Percentiles rank a stretch among this genome's conserved stretches.
phyloP scores from a whole-genome alignment of 2,329 filamentous ascomycete species.

The Aspergillus sp. region DNA sequence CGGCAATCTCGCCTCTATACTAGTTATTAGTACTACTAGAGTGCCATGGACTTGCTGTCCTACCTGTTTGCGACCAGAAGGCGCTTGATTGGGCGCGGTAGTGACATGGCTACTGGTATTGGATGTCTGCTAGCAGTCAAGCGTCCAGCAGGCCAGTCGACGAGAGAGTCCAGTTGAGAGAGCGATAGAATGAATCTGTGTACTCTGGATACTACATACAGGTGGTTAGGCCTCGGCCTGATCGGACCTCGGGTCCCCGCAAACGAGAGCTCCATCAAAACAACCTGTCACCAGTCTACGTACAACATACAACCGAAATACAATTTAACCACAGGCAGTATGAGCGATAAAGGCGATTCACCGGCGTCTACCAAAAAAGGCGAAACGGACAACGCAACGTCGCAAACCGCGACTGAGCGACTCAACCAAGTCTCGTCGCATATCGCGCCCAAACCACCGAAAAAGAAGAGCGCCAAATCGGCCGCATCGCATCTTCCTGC shows the following conservation, averaged over 20 bases:
- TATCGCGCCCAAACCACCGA: conserved; percentile 20
- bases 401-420: conserved; percentile 31
- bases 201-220: not conserved
- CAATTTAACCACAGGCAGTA: not conserved
- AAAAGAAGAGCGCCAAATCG: conserved; percentile 22
- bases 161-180: no score
- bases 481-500: conserved; percentile 38
- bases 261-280: conserved; percentile 3
- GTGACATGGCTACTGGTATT: conserved; percentile 3
- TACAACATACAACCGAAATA: no score
- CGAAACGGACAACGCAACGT: conserved; percentile 2
- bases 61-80: conserved; percentile 48
- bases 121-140: no score
- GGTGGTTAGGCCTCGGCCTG: no score
- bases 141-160: no score
- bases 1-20: conserved; percentile 55
- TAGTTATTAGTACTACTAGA: not conserved
- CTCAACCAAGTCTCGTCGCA: conserved; percentile 42
- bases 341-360: conserved; percentile 7
- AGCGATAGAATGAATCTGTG: no score
- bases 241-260: conserved; percentile 12
- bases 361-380: conserved; percentile 1
- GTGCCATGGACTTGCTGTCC: not conserved
- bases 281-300: no score
- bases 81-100: conserved; percentile 35